Conservation (phyloP, 2,329 filamentous ascomycete genomes). For the Pseudogymnoascus verrucosus region DNA sequence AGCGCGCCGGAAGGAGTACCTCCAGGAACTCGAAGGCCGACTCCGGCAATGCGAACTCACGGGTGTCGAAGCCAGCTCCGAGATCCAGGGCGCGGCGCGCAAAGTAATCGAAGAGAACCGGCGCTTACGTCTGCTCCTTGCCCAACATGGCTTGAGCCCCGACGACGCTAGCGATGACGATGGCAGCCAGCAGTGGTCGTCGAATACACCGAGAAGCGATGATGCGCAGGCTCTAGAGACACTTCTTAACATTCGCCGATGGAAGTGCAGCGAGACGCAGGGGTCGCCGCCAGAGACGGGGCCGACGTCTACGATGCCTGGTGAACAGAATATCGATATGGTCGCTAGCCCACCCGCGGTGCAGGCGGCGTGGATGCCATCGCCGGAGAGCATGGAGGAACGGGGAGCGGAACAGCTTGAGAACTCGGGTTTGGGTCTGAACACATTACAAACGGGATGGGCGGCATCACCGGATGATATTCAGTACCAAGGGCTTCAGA, state of each 20-base stretch:
- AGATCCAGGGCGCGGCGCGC: conserved; percentile 63
- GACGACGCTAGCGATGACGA: neutral
- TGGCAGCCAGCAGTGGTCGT: neutral
- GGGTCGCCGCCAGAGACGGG: neutral
- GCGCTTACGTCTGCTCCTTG: conserved; percentile 51
- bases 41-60: conserved; percentile 54
- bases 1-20: conserved; percentile 64
- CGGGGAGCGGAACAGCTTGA: neutral
- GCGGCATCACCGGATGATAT: neutral
- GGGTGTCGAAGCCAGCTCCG: conserved; percentile 60
- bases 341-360: neutral
- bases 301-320: neutral
- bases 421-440: neutral
- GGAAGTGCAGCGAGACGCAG: conserved; percentile 11
- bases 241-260: conserved; percentile 20
- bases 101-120: conserved; percentile 64
- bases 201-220: conserved; percentile 8
- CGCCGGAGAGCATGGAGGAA: conserved; percentile 1
- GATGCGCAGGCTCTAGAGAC: conserved; percentile 23
- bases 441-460: conserved; percentile 1
- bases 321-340: conserved; percentile 1
- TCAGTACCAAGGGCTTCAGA: neutral
- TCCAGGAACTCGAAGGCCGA: conserved; percentile 60
- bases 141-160: conserved; percentile 37
- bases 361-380: neutral